phyloP scores from a whole-genome alignment of 768 basidiomycete species.

The Phanerochaete carnosa region DNA sequence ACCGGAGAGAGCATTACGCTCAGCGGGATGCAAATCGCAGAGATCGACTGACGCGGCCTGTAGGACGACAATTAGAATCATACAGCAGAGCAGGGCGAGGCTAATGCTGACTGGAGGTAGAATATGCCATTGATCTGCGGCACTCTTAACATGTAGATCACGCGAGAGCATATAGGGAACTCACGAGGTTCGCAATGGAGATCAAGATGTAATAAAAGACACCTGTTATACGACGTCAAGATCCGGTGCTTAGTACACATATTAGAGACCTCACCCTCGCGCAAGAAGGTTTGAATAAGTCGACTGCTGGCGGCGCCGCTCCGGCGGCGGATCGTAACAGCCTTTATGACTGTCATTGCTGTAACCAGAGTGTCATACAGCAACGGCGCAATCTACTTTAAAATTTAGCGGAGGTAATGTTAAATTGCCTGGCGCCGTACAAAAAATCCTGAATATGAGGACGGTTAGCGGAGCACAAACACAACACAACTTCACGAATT shows the following conservation, averaged over 20 bases:
- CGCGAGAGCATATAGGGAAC: slow-evolving; percentile 13
- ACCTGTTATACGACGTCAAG: slow-evolving; percentile 36
- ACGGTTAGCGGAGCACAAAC: neutral
- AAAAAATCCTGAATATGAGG: slow-evolving; percentile 19
- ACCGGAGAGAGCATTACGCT: slow-evolving; percentile 83
- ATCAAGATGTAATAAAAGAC: slow-evolving; percentile 85
- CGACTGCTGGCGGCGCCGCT: slow-evolving; percentile 76
- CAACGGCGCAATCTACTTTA: slow-evolving; percentile 69
- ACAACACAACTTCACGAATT: slow-evolving; percentile 7
- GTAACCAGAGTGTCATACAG: slow-evolving; percentile 81
- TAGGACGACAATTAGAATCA: slow-evolving; percentile 11
- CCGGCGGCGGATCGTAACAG: slow-evolving; percentile 69
- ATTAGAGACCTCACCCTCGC: slow-evolving; percentile 53
- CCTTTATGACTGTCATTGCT: slow-evolving; percentile 77
- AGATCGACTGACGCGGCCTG: slow-evolving; percentile 79
- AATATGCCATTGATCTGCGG: slow-evolving; percentile 73
- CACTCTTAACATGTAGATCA: slow-evolving; percentile 1
- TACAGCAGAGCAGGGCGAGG: neutral
- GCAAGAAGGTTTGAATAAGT: slow-evolving; percentile 80
- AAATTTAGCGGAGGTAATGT: neutral
- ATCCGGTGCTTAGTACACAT: neutral
- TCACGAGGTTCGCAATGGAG: slow-evolving; percentile 76
- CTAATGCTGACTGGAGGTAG: slow-evolving; percentile 68
- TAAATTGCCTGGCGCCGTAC: slow-evolving; percentile 12
- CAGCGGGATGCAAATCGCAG: slow-evolving; percentile 80